Base-by-base conservation (phyloP, 768 basidiomycete genomes). In the Cubamyces sp. region DNA sequence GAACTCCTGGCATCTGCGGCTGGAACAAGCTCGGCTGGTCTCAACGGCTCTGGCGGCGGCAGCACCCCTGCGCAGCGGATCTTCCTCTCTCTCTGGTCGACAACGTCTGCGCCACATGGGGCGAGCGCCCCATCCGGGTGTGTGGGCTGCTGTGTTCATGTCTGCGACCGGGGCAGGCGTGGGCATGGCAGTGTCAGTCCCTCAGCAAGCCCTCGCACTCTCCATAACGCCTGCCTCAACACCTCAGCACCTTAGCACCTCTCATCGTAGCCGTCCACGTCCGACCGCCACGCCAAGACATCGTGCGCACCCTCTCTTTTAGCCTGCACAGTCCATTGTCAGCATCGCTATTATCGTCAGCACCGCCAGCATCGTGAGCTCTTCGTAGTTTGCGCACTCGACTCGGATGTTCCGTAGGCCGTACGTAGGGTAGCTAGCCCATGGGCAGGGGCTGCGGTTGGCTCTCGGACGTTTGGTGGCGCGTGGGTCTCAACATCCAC, bases 381-480 rank as follows among this genome's bases (percentile, higher is more conserved):
- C 34, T 9, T 23, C 26, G 15, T 50, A 28, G 15, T 18, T 28
- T 26, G n/a, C 25, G 19, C 15, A 18, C 7, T 43, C 1, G 41
- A n/a, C 15, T 26, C 40, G 56, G 37, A 41, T 28, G 19, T 26
- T n/a, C n/a, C n/a, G n/a, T n/a, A n/a, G n/a, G n/a, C n/a, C n/a
- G n/a, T n/a, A n/a, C n/a, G 21, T 47, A 47, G 14, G 46, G 46
- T 42, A 48, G 21, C 25, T 42, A 48, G 21, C 25, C 15, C 37
- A 54, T 62, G 61, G 61, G 37, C 54, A 41, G 61, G 46, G 21
- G 55, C 30, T 47, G 54, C 49, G 58, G 46, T 53, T 34, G 25
- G 57, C 47, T 60, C 62, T 54, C 45, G 62, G 57, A 54, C 62
- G 62, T 55, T 34, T 48, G 53, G 62, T 60, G 62, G 52, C 53